These are phyloP conservation scores for Beauveria sp. DNA, from an alignment of 2,329 filamentous ascomycete species.

Conservation along the genomic window DNA sequence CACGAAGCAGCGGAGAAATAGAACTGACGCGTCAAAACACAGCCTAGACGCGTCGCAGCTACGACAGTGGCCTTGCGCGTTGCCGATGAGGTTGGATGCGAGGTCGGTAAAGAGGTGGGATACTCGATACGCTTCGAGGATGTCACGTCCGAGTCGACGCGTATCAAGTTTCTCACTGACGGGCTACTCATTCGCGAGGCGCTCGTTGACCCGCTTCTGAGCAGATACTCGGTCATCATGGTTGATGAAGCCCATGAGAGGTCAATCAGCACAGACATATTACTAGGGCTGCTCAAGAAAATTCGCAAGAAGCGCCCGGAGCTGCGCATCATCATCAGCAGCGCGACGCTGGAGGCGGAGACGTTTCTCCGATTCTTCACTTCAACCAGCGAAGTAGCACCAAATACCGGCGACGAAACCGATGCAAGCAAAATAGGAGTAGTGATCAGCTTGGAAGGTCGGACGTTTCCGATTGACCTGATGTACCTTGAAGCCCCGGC, in stretches of 20 bases:
- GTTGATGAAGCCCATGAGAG: constrained; percentile 95
- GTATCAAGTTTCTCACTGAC: constrained; percentile 93
- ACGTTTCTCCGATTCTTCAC: constrained; percentile 75
- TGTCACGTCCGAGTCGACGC: constrained; percentile 74
- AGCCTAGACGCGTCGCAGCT: constrained; percentile 85
- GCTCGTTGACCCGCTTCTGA: constrained; percentile 83
- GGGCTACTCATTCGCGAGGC: constrained; percentile 86
- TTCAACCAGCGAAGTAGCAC: constrained; percentile 25
- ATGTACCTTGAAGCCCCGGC: constrained; percentile 71
- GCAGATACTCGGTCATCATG: constrained; percentile 92
- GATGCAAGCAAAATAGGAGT: constrained; percentile 23
- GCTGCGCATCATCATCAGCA: constrained; percentile 82
- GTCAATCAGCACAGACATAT: constrained; percentile 83
- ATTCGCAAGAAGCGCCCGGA: constrained; percentile 74
- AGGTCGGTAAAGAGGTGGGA: constrained; percentile 82
- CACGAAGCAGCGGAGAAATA: constrained; percentile 9
- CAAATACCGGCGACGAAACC: constrained; percentile 21
- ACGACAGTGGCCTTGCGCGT: constrained; percentile 84
- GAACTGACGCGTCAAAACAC: neutral
- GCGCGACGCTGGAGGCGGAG: constrained; percentile 86
- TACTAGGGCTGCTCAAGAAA: constrained; percentile 91
- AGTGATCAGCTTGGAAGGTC: constrained; percentile 80
- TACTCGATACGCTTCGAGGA: constrained; percentile 93
- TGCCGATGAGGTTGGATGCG: constrained; percentile 79
- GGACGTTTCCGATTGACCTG: constrained; percentile 81